phyloP scores from a whole-genome alignment of 352 stramenopile species.

The Thalassiosira hispida region DNA sequence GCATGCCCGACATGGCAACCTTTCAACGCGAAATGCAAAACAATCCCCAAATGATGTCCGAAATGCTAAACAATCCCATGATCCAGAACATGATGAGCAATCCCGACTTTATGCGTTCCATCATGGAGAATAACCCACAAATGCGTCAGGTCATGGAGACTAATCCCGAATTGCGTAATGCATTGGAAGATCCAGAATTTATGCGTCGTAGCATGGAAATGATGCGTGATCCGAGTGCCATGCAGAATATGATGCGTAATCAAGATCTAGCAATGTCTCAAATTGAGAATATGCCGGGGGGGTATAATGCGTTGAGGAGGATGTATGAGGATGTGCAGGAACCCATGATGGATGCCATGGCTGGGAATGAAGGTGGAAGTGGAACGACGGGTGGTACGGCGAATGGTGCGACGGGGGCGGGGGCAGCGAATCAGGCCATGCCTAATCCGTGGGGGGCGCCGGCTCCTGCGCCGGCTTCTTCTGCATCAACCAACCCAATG shows the following conservation, averaged over 20 bases:
- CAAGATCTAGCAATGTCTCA: constrained; percentile 97
- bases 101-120: constrained; percentile 93
- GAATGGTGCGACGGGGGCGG: constrained; percentile 28
- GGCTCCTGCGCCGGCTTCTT: constrained; percentile 7
- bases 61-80: constrained; percentile 86
- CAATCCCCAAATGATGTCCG: constrained; percentile 69
- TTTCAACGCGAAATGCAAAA: constrained; percentile 50
- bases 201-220: constrained; percentile 95
- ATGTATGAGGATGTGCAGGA: constrained; percentile 92
- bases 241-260: constrained; percentile 96
- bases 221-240: constrained; percentile 94
- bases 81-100: constrained; percentile 94
- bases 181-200: constrained; percentile 95
- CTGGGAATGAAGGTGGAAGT: neutral
- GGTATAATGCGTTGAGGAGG: constrained; percentile 94
- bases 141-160: constrained; percentile 94
- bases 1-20: constrained; percentile 41
- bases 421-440: constrained; percentile 77
- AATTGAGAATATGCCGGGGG: constrained; percentile 96
- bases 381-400: neutral
- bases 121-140: constrained; percentile 96
- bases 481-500: constrained; percentile 6
- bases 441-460: constrained; percentile 81
- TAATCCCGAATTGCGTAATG: constrained; percentile 95
- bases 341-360: constrained; percentile 92